Base-by-base conservation (phyloP, 257 asterid genomes). In the Pogostemon cablin region DNA sequence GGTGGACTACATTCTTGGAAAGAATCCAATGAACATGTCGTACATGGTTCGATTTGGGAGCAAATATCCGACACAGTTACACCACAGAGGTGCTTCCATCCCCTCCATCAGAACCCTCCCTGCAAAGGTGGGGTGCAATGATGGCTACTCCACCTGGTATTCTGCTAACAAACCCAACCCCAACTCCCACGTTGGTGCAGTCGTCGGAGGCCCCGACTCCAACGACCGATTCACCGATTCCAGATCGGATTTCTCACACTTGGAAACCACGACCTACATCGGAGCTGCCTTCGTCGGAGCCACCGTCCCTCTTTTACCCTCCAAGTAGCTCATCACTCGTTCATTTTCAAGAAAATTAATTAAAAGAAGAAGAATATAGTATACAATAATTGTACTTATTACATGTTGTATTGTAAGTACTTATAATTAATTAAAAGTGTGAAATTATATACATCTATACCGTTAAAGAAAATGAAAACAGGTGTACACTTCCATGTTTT, bases 51-150 rank as follows among this genome's bases (percentile, higher is more conserved):
- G 83, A 3, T 83, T 72, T 40, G 81, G 85, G 39, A 77, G 4
- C 69, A 82, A 82, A 77, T 88, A 58, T 17, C 95, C 97, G 4
- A 84, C 75, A 5, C 87, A 78, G 1, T 52, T 88, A 46, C 96
- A 90, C 88, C 97, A 90, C 38, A 80, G 95, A 65, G 96, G 92
- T n/a, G 80, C 97, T 12, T 90, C 95, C 12, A 77, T 90, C 10
- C 96, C 97, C 6, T 88, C 97, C 9, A 80, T 84, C 69, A 65
- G 47, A n/a, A 15, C 34, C 12, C 60, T 3, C 5, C 84, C 88
- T 0, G 48, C 57, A 10, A 84, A 78, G 75, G 75, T 91, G 1
- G 86, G 86, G 1, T 90, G 97, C 84, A 55, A 55, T 34, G 83
- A 86, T 4, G 96, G 83, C 46, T 42, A 55, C 12, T 69, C 79